Percentiles rank a stretch among this genome's conserved stretches.
Conservation (phyloP, 2,329 filamentous ascomycete species). For the Aspergillus thermomutatus region DNA sequence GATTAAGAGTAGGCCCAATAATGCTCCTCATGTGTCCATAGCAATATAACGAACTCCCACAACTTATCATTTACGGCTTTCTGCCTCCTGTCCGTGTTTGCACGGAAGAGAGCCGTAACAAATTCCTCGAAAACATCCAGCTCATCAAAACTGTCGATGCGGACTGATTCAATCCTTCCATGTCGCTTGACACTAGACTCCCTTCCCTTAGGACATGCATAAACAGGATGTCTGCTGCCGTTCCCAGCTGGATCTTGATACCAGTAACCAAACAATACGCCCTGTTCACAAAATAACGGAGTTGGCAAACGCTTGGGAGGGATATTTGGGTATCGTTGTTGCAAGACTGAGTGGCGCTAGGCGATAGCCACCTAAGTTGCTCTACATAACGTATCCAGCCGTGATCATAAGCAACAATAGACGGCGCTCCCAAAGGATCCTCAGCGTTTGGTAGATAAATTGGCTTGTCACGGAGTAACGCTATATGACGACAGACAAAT, state of each 20-base stretch:
- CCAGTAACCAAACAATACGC: background rate
- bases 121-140: background rate
- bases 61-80: background rate
- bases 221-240: background rate
- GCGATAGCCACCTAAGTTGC: background rate
- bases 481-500: background rate
- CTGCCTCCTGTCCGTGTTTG: background rate
- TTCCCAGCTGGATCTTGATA: background rate
- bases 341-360: no score
- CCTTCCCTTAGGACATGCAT: background rate
- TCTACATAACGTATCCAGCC: background rate
- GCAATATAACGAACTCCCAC: background rate
- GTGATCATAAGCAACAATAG: background rate
- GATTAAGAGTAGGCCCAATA: background rate
- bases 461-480: background rate
- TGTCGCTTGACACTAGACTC: background rate
- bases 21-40: background rate
- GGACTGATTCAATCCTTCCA: background rate
- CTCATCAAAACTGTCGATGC: background rate
- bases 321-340: no score
- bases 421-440: background rate
- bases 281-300: no score
- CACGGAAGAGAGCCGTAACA: background rate
- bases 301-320: no score
- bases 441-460: background rate